A percentile compares a stretch with the other conserved stretches of the same genome.
phyloP scores from a whole-genome alignment of 306 rosid species.

The Quercus cerris region DNA sequence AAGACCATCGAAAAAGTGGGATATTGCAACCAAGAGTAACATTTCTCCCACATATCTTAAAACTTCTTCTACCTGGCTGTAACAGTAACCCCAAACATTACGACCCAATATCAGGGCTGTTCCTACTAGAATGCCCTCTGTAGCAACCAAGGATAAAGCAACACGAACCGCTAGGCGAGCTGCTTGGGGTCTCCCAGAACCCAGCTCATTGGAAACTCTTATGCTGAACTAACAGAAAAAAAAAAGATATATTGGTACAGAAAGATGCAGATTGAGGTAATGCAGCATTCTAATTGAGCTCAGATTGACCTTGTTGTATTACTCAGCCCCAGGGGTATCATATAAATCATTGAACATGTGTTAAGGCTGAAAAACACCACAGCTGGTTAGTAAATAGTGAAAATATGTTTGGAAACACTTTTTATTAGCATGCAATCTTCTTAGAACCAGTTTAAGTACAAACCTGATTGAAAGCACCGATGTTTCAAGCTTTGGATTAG shows the following conservation, averaged over 20 bases:
- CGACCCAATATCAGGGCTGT: conserved; percentile 32
- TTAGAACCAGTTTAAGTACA: background rate
- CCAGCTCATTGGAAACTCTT: conserved; percentile 46
- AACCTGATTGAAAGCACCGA: conserved; percentile 31
- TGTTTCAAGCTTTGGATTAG: conserved; percentile 32
- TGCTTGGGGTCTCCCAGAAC: conserved; percentile 28
- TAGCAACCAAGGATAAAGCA: conserved; percentile 23
- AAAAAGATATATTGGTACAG: background rate
- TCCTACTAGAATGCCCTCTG: conserved; percentile 26
- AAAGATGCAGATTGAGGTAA: background rate
- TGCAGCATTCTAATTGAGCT: background rate
- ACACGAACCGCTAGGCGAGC: conserved; percentile 30
- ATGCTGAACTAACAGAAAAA: conserved; percentile 14
- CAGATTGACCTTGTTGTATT: conserved; percentile 36
- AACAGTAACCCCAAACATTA: conserved; percentile 42
- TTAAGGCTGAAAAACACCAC: conserved; percentile 37
- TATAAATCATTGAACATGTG: conserved; percentile 34
- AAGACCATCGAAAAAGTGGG: conserved; percentile 45
- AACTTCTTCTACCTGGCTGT: conserved; percentile 35
- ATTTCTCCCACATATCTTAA: conserved; percentile 39
- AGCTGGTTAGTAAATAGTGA: background rate
- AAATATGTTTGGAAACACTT: background rate
- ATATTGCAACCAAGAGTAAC: conserved; percentile 28
- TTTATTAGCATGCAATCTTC: background rate
- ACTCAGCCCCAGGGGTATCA: conserved; percentile 49